These are phyloP conservation scores for Euclidium syriacum DNA, from an alignment of 345 rosid genomes.

Conservation along the genomic window DNA sequence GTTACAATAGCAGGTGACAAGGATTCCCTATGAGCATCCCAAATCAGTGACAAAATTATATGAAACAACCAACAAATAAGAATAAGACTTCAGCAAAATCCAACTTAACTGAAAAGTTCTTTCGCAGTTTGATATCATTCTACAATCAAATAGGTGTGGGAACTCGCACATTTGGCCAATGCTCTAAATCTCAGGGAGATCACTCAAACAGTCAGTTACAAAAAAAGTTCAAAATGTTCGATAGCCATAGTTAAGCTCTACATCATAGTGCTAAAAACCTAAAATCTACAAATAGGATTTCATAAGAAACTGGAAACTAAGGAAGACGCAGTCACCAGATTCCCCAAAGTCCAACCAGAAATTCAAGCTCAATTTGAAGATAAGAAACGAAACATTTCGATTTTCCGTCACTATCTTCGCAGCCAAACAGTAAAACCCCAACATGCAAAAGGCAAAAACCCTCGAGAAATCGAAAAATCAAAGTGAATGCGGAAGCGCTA, in stretches of 20 bases:
- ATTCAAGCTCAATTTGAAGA: neutral
- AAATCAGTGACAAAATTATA: neutral
- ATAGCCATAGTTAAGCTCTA: neutral
- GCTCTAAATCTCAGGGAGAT: neutral
- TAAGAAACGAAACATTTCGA: neutral
- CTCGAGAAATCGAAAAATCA: neutral
- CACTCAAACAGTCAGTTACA: neutral
- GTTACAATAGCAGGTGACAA: neutral
- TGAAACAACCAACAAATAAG: neutral
- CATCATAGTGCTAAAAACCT: neutral
- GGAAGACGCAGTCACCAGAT: neutral
- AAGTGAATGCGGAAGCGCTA: neutral
- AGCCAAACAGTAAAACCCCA: conserved; percentile 16
- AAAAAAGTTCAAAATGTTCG: neutral
- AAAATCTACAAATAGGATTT: neutral
- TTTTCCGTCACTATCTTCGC: neutral
- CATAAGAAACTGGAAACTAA: neutral
- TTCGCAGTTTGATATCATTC: neutral
- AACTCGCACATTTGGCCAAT: neutral
- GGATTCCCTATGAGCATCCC: neutral
- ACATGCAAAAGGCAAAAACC: conserved; percentile 15
- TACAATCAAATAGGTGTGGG: neutral
- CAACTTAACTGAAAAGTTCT: neutral
- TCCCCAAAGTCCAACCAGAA: neutral
- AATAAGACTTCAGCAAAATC: neutral